Conservation (phyloP, 495 filamentous ascomycete genomes). For the Chaetomium fimeti region DNA sequence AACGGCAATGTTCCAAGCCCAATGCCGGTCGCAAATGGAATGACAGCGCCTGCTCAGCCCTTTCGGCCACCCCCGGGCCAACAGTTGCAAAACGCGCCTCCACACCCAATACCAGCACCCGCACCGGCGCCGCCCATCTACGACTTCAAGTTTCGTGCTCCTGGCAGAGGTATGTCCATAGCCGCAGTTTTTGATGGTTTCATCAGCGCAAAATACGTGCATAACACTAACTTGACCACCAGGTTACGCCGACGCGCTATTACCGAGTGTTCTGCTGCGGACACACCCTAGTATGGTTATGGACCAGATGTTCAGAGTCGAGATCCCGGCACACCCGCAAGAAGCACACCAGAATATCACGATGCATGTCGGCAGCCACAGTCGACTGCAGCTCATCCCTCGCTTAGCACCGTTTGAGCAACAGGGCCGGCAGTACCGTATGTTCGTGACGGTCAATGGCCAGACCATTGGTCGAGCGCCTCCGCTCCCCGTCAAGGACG, state of each 20-base stretch:
- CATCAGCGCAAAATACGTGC: neutral
- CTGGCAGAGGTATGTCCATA: slow-evolving; percentile 53
- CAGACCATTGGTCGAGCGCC: slow-evolving; percentile 59
- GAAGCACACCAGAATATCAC: slow-evolving; percentile 67
- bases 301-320: slow-evolving; percentile 51
- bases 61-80: slow-evolving; percentile 35
- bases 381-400: slow-evolving; percentile 63
- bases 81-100: slow-evolving; percentile 32
- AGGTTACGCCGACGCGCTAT: slow-evolving; percentile 55
- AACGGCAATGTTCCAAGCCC: slow-evolving; percentile 40
- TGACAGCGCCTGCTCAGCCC: slow-evolving; percentile 1
- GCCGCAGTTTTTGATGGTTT: neutral
- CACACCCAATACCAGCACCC: slow-evolving; percentile 21
- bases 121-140: slow-evolving; percentile 27
- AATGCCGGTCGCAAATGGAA: slow-evolving; percentile 23
- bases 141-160: slow-evolving; percentile 40
- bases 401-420: slow-evolving; percentile 55
- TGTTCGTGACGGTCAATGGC: slow-evolving; percentile 43
- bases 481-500: slow-evolving; percentile 44
- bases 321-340: slow-evolving; percentile 60
- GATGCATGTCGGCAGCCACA: slow-evolving; percentile 59
- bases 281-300: slow-evolving; percentile 63
- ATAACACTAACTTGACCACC: slow-evolving; percentile 12
- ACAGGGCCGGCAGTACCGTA: slow-evolving; percentile 40
- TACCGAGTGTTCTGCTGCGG: slow-evolving; percentile 62